Evolutionary conservation across 805 yeast genomes (phyloP), one percentile per base, ranked within the genome.

Genomic region (Candida peoriensis): DNA sequence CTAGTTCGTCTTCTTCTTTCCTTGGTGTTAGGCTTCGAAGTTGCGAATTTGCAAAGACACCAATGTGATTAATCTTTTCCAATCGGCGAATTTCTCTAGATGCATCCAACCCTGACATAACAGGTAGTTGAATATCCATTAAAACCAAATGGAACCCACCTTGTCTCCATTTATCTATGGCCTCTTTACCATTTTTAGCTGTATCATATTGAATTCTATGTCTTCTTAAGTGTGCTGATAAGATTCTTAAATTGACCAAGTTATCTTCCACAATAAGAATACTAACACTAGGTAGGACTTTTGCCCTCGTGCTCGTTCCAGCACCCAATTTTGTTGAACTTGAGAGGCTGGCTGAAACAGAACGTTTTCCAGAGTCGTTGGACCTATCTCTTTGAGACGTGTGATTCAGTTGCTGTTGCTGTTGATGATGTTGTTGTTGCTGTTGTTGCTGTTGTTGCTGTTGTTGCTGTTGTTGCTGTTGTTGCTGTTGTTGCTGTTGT

Each of bases 81-180:
- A 88, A 63, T 31, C 89, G 68, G 36, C 99, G 68, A 26, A 93
- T 93, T 50, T 87, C 96, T 52, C 83, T 81, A 2, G 97, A 84
- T 4, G 95, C 97, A 42, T 90, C 96, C 23, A 93, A 75, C 22
- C 99, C 99, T 1, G 96, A 85, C 69, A 90, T 78, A 2, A 88
- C 95, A 0, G 99, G 99, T 36, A 93, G 67, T 61, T 93, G 97
- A 50, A 93, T 84, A 66, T 93, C 99, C 98, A 93, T 93, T 28
- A 93, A 71, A 25, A 94, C 94, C 43, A 93, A 66, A 56, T 93
- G 97, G 53, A 84, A 87, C 0, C 97, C 97, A 10, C 98, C 98
- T 41, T 74, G 77, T 45, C 86, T 71, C 97, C 97, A 93, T 60
- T 80, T 84, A 43, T 88, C 95, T 3, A 93, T 74, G 2, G 98